These are phyloP conservation scores for Ustilago cynodontis DNA, from an alignment of 1,284 basidiomycete genomes.

Conservation along the genomic window DNA sequence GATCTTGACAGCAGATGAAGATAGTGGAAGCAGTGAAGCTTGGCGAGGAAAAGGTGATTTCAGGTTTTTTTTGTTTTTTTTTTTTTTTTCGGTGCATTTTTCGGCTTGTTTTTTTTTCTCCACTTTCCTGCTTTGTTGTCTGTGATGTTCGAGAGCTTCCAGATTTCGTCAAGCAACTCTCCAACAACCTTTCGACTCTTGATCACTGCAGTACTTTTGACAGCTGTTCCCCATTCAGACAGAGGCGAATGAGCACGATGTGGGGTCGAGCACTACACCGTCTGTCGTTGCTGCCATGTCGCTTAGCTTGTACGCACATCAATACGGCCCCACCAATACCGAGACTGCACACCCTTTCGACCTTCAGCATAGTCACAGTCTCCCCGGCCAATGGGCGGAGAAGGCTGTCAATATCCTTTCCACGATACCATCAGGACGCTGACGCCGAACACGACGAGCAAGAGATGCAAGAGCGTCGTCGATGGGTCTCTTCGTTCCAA, in stretches of 20 bases:
- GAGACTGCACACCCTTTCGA: background rate
- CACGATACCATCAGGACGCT: background rate
- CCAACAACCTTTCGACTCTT: too few species aligned
- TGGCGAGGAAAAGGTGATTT: too few species aligned
- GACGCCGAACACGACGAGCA: slow-evolving; percentile 15
- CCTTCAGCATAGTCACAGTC: background rate
- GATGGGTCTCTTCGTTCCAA: slow-evolving; percentile 29
- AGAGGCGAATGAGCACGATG: background rate
- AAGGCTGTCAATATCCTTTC: background rate
- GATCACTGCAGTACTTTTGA: too few species aligned
- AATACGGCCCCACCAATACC: background rate
- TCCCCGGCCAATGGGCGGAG: background rate
- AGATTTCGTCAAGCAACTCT: too few species aligned
- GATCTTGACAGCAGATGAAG: too few species aligned
- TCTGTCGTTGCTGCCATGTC: background rate
- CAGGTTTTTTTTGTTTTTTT: background rate
- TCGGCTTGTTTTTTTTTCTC: slow-evolving; percentile 6
- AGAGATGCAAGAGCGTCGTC: slow-evolving; percentile 40
- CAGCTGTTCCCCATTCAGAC: too few species aligned
- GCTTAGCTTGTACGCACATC: background rate
- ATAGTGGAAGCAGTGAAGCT: too few species aligned
- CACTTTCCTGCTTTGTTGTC: background rate
- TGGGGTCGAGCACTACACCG: background rate
- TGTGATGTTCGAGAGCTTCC: too few species aligned
- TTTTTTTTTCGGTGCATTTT: slow-evolving; percentile 8